Conservation (phyloP, 352 stramenopile species). For the Globisporangium emineosum region DNA sequence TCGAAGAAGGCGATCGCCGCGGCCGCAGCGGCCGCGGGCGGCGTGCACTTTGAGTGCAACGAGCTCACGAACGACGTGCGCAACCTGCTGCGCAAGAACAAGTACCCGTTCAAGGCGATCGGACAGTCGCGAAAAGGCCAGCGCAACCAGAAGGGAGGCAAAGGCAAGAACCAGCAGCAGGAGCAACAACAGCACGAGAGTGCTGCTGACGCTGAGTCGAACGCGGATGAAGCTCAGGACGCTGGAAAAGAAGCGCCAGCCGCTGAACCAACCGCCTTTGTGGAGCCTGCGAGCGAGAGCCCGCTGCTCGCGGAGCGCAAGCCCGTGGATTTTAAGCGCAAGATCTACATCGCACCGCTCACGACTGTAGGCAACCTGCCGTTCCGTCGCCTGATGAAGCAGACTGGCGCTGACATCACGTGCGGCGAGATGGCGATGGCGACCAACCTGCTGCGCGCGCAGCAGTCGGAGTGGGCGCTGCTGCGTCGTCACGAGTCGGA, state of each 20-base stretch:
- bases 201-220: constrained; percentile 2
- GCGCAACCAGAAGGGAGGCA: constrained; percentile 41
- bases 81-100: constrained; percentile 89
- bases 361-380: constrained; percentile 99
- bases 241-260: too few relatives aligned
- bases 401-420: constrained; percentile 98
- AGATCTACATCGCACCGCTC: constrained; percentile 98
- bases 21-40: constrained; percentile 30
- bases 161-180: constrained; percentile 40
- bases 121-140: constrained; percentile 63
- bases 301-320: constrained; percentile 76
- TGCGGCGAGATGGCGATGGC: constrained; percentile 98
- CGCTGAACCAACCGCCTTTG: constrained; percentile 9
- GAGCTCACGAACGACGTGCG: constrained; percentile 84
- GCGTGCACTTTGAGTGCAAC: constrained; percentile 65
- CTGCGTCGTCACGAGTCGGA: constrained; percentile 95
- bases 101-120: constrained; percentile 88
- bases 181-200: constrained; percentile 13
- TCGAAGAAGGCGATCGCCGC: constrained; percentile 16
- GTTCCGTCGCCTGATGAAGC: constrained; percentile 97
- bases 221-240: constrained; percentile 4
- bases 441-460: constrained; percentile 94
- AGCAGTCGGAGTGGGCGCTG: constrained; percentile 96
- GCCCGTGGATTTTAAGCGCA: constrained; percentile 95
- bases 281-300: constrained; percentile 40